Conservation (phyloP, 2,329 filamentous ascomycete genomes). For the Cladosporium austrohemisphaericum region DNA sequence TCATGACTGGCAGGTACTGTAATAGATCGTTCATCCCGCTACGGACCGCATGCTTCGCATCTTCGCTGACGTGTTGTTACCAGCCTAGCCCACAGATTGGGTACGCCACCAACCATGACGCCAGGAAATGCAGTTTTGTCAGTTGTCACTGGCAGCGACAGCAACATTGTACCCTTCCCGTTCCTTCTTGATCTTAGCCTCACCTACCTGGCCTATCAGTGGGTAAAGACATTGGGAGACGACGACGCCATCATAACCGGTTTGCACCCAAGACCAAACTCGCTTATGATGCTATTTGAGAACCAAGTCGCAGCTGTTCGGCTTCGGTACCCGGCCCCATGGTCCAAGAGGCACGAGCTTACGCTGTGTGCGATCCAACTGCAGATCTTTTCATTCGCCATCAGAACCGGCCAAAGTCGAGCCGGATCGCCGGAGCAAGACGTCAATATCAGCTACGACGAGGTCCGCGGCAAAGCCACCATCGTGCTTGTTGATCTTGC, state of each 20-base stretch:
- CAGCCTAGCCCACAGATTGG: neutral
- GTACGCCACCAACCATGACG: neutral
- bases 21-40: neutral
- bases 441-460: neutral
- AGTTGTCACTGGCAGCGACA: neutral
- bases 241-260: neutral
- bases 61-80: neutral
- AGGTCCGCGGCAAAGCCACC: neutral
- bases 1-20: too few species aligned
- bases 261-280: neutral
- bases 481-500: neutral
- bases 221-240: neutral
- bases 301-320: neutral
- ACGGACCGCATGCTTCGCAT: neutral
- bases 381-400: neutral
- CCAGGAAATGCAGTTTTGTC: neutral
- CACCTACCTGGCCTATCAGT: neutral
- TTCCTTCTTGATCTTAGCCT: neutral
- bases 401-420: neutral
- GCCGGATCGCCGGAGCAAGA: neutral
- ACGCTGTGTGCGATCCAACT: neutral
- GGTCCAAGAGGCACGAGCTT: neutral
- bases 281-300: neutral
- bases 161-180: neutral
- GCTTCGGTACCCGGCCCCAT: neutral